phyloP scores from a whole-genome alignment of 371 early-diverging fungal genomes.

The Gilbertella persicaria region DNA sequence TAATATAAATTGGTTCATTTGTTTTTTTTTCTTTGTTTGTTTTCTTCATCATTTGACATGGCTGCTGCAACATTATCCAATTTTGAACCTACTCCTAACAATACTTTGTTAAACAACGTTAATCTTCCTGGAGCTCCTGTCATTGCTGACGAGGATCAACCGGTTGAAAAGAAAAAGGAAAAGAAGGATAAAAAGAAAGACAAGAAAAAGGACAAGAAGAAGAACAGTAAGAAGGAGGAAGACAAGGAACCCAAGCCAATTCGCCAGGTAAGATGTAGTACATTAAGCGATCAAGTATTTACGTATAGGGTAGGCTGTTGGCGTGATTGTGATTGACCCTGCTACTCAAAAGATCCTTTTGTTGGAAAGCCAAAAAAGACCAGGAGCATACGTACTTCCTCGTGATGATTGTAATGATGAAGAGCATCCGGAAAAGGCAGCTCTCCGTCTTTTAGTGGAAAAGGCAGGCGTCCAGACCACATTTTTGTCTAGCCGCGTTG shows the following conservation, averaged over 20 bases:
- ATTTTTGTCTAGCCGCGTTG: constrained; percentile 26
- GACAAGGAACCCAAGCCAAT: constrained; percentile 16
- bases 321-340: constrained; percentile 36
- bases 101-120: not conserved
- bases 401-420: constrained; percentile 37
- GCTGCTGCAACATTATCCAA: not conserved
- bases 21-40: not conserved
- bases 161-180: constrained; percentile 3
- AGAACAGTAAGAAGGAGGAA: constrained; percentile 16
- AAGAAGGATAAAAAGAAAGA: constrained; percentile 11
- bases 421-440: constrained; percentile 41
- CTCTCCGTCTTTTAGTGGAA: constrained; percentile 36
- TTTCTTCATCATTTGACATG: not conserved
- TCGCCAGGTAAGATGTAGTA: constrained; percentile 17
- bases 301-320: constrained; percentile 30
- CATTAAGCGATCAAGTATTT: not conserved
- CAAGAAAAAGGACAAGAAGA: constrained; percentile 29
- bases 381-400: constrained; percentile 38
- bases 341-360: constrained; percentile 31
- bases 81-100: not conserved
- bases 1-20: not conserved
- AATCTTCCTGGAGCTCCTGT: constrained; percentile 13
- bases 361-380: constrained; percentile 37
- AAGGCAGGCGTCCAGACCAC: constrained; percentile 31
- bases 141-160: constrained; percentile 1